These are phyloP conservation scores for Peltaster fructicola DNA, from an alignment of 2,329 filamentous ascomycete species.

Conservation along the genomic window DNA sequence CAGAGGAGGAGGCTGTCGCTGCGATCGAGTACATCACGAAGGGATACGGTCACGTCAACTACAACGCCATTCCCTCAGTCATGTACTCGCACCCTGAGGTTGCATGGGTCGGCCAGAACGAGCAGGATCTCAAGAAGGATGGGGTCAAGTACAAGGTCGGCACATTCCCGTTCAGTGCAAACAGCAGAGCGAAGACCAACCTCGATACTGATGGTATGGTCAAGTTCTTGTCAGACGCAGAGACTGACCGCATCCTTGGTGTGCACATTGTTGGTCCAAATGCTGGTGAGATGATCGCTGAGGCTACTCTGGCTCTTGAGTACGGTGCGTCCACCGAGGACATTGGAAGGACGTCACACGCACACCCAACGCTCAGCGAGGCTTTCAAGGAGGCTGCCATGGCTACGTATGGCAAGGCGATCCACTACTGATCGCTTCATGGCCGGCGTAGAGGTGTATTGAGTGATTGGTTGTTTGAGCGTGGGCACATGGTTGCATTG, in stretches of 20 bases:
- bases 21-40: conserved; percentile 96
- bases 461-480: too few species aligned
- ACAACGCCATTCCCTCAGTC: conserved; percentile 89
- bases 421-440: conserved; percentile 69
- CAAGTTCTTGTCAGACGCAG: conserved; percentile 89
- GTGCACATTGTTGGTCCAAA: conserved; percentile 93
- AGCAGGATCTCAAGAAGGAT: conserved; percentile 81
- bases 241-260: conserved; percentile 89
- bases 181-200: conserved; percentile 98
- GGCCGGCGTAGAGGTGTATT: too few species aligned
- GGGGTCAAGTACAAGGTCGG: conserved; percentile 86
- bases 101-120: conserved; percentile 94
- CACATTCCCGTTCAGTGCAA: conserved; percentile 92
- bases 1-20: conserved; percentile 92
- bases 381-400: conserved; percentile 99
- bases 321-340: conserved; percentile 94
- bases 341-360: conserved; percentile 86
- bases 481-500: too few species aligned
- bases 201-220: conserved; percentile 88
- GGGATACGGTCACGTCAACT: conserved; percentile 97
- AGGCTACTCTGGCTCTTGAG: conserved; percentile 85
- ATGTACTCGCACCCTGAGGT: conserved; percentile 99
- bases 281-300: conserved; percentile 98
- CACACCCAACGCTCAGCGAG: conserved; percentile 87
- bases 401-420: conserved; percentile 87